Conservation (phyloP, 2,329 filamentous ascomycete species). For the Fusarium burgessii region DNA sequence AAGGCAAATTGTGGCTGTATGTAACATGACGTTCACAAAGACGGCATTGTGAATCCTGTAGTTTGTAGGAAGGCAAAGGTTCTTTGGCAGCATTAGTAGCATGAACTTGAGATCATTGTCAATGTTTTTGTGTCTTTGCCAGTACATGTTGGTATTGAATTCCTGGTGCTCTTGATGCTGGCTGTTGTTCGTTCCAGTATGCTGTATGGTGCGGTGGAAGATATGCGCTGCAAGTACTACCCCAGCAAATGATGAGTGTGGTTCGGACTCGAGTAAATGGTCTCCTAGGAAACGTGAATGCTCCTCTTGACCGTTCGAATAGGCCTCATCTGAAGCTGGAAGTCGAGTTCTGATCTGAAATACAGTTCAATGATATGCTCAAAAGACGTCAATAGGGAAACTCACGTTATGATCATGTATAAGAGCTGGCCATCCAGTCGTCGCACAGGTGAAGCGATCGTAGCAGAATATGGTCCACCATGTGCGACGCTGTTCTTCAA, state of each 20-base stretch:
- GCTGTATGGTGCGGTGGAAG: conserved; percentile 22
- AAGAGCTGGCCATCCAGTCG: conserved; percentile 23
- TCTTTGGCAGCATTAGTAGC: conserved; percentile 20
- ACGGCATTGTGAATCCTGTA: conserved; percentile 18
- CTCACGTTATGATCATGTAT: neutral
- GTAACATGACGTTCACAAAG: conserved; percentile 24
- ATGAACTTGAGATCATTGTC: conserved; percentile 25
- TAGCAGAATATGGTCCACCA: conserved; percentile 32
- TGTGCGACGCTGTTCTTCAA: conserved; percentile 19
- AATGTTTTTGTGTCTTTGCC: conserved; percentile 9
- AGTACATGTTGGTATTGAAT: neutral
- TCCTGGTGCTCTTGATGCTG: neutral
- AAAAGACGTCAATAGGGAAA: fast-evolving
- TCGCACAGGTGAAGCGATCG: conserved; percentile 21
- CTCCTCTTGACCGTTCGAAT: conserved; percentile 5
- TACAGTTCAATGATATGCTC: neutral
- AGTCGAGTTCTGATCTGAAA: conserved; percentile 16
- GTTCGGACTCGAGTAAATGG: conserved; percentile 3
- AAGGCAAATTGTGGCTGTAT: conserved; percentile 24
- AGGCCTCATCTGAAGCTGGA: conserved; percentile 14
- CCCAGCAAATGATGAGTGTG: conserved; percentile 14
- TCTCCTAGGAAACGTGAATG: conserved; percentile 10
- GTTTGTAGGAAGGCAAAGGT: conserved; percentile 15
- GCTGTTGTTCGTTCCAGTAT: neutral
- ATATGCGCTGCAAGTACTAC: conserved; percentile 13